Evolutionary conservation across 2,329 filamentous ascomycete species (phyloP).

Genomic region (Leptosphaerulina australis): DNA sequence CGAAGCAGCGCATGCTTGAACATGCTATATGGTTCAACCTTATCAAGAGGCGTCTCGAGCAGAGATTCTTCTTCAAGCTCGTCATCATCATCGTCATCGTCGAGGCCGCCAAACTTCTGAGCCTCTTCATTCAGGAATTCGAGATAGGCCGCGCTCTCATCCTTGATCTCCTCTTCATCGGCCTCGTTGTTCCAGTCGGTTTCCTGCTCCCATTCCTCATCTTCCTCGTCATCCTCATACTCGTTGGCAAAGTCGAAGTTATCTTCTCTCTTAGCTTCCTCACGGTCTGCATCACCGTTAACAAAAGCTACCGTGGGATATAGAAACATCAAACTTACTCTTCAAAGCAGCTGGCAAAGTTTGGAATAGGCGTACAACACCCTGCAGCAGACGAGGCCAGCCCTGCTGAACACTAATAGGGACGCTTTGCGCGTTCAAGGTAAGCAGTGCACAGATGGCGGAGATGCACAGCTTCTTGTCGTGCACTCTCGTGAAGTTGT

Average conservation of each 20-base stretch:
- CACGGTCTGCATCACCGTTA: conserved; percentile 66
- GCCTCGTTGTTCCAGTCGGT: conserved; percentile 71
- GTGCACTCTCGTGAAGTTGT: conserved; percentile 89
- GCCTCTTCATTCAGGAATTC: conserved; percentile 97
- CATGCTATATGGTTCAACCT: conserved; percentile 89
- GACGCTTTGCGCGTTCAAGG: conserved; percentile 78
- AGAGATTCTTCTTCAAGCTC: conserved; percentile 91
- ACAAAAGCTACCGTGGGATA: conserved; percentile 13
- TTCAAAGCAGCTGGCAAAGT: conserved; percentile 86
- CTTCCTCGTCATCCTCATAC: conserved; percentile 75
- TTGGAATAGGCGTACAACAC: conserved; percentile 89
- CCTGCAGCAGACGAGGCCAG: conserved; percentile 89
- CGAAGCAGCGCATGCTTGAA: conserved; percentile 83
- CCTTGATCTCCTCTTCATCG: conserved; percentile 74
- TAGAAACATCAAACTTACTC: conserved; percentile 60
- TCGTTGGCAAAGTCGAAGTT: conserved; percentile 82
- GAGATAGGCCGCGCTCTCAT: conserved; percentile 92
- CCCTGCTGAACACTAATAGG: conserved; percentile 92
- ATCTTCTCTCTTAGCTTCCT: conserved; percentile 84
- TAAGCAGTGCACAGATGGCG: conserved; percentile 85
- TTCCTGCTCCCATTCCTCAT: conserved; percentile 80
- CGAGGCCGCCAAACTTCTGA: conserved; percentile 77
- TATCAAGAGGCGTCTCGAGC: conserved; percentile 92
- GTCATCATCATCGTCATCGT: conserved; percentile 71
- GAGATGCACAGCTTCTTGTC: conserved; percentile 99